Base-by-base conservation (phyloP, 345 rosid species). In the Clausena lansium region DNA sequence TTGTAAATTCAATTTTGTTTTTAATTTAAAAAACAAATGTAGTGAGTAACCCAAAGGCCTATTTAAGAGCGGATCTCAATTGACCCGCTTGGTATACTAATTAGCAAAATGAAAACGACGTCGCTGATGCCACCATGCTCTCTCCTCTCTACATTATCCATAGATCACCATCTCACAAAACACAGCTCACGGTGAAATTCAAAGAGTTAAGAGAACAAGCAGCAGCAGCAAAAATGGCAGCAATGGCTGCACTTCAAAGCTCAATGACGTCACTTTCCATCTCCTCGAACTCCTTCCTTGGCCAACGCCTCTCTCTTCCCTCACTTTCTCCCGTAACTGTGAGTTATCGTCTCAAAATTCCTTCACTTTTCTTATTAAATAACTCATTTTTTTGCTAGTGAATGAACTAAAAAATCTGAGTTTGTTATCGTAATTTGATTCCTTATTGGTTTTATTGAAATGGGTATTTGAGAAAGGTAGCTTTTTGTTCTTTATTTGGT, bases 201-300 rank as follows among this genome's bases (percentile, higher is more conserved):
- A 54, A 63, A 65, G 70, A 24, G 70, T 38, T 14, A 73, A 76
- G 81, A 47, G 81, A 58, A 68, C 84, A 64, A 78, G 81, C 59
- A 81, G 81, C 61, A 74, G 81, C 27, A 28, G 20, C 55, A 15
- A 15, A n/a, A 77, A 89, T 91, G 91, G 88, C 92, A 78, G 92
- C 95, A 54, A 85, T 87, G 92, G 86, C 91, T 88, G 88, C 91
- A 41, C 92, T 92, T 78, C 98, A 95, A 76, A 86, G 89, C 86
- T 86, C 98, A 38, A 85, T 94, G 80, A 71, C 86, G 6, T 83
- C 93, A 32, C 93, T 93, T 28, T 93, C 94, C 24, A 10, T 88
- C 20, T 79, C 91, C 27, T 81, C 97, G 1, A 86, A 59, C 78
- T 89, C 96, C 30, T 91, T 92, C 86, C 76, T 89, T 30, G 97